A percentile compares a stretch with the other conserved stretches of the same genome.
Conservation (phyloP, 2,329 filamentous ascomycete species). For the Arachnomyces sp. region DNA sequence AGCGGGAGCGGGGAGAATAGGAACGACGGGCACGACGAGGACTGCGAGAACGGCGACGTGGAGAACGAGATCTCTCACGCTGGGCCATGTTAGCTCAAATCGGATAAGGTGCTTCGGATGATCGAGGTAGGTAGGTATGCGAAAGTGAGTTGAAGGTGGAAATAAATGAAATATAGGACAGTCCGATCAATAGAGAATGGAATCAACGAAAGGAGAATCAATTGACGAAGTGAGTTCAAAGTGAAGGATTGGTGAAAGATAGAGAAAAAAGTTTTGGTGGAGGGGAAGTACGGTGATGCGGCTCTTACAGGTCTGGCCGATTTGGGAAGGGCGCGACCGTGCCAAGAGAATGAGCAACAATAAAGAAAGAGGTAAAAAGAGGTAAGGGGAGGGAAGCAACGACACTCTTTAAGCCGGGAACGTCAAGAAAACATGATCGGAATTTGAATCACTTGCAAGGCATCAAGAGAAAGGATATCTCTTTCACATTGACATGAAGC, state of each 20-base stretch:
- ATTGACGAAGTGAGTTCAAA: background rate
- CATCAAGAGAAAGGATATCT: background rate
- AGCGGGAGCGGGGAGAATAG: slow-evolving; percentile 70
- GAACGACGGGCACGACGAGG: slow-evolving; percentile 67
- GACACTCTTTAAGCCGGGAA: no score
- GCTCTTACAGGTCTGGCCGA: no score
- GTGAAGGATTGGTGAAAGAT: background rate
- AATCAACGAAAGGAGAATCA: background rate
- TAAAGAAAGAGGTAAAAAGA: no score
- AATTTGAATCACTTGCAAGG: background rate
- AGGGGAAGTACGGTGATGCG: slow-evolving; percentile 7
- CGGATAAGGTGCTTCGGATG: slow-evolving; percentile 12
- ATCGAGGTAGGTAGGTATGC: background rate
- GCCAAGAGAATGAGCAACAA: no score
- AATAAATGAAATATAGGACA: slow-evolving; percentile 1
- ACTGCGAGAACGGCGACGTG: slow-evolving; percentile 68
- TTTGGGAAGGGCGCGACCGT: no score
- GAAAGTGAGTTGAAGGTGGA: background rate
- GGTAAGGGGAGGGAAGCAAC: no score
- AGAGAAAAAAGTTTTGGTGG: background rate
- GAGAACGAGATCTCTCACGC: slow-evolving; percentile 68
- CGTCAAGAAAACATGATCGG: background rate
- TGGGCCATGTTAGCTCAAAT: slow-evolving; percentile 39
- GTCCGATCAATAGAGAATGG: background rate
- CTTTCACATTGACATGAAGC: background rate